These are phyloP conservation scores for Curvularia sp. DNA, from an alignment of 2,329 filamentous ascomycete species.

Conservation along the genomic window DNA sequence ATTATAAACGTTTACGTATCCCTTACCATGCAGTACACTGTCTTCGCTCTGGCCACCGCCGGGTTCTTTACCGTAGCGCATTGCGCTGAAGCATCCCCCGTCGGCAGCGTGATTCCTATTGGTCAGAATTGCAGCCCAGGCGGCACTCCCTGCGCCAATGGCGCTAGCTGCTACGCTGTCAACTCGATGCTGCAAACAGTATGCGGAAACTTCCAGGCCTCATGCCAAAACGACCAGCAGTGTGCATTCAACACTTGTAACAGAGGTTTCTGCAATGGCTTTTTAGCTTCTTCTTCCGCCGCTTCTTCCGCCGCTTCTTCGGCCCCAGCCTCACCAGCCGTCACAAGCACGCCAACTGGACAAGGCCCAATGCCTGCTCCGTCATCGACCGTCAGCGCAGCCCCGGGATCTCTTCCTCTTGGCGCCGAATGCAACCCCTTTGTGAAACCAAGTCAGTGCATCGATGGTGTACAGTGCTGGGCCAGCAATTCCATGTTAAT, in stretches of 20 bases:
- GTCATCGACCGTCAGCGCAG: slow-evolving; percentile 21
- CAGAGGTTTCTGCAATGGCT: slow-evolving; percentile 28
- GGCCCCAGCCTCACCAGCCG: slow-evolving; percentile 12
- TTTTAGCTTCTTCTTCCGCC: slow-evolving; percentile 7
- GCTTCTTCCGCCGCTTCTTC: slow-evolving; percentile 14
- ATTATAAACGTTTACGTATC: neutral
- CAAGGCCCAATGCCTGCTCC: slow-evolving; percentile 15
- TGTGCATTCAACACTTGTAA: slow-evolving; percentile 33
- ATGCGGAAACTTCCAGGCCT: slow-evolving; percentile 32
- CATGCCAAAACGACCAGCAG: slow-evolving; percentile 27
- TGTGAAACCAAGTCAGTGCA: slow-evolving; percentile 21
- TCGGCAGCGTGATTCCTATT: slow-evolving; percentile 18
- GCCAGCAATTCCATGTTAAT: neutral
- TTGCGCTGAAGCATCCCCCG: neutral
- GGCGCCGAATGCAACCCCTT: slow-evolving; percentile 25
- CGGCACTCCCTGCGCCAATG: slow-evolving; percentile 23
- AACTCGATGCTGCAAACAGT: slow-evolving; percentile 21
- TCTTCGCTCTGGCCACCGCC: slow-evolving; percentile 23
- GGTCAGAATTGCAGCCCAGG: slow-evolving; percentile 22
- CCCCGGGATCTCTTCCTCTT: slow-evolving; percentile 25
- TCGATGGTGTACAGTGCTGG: slow-evolving; percentile 5
- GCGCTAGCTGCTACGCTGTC: slow-evolving; percentile 25
- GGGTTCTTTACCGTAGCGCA: slow-evolving; percentile 21
- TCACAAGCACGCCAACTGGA: slow-evolving; percentile 2
- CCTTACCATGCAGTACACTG: slow-evolving; percentile 26